Base-by-base conservation (phyloP, 345 rosid species). In the Firmiana major region DNA sequence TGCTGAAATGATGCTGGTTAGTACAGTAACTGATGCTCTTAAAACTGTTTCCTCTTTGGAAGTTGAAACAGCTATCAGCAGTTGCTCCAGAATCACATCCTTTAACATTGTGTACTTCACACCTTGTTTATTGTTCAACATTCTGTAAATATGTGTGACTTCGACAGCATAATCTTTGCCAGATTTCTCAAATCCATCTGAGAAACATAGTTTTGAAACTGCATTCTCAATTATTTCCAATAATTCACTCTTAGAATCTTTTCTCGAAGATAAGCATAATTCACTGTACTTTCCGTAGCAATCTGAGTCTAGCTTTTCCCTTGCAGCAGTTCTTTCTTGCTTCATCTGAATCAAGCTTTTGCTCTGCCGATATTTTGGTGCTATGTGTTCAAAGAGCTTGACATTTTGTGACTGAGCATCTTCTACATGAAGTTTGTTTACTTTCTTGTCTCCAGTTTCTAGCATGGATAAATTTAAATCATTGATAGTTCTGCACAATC, bases 31-130 rank as follows among this genome's bases (percentile, higher is more conserved):
- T 0, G 96, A 93, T 69, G 92, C 92, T 68, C 88, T 89, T 77
- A 91, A 74, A 4, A 87, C 90, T 21, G 79, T 88, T 77, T 88
- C 93, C 85, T 93, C 92, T 81, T 88, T 80, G 40, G 99, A 93
- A 55, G 85, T 83, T 19, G 98, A 89, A 81, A 94, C 87, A 31
- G 95, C 93, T 21, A 59, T 78, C 63, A 91, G 83, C 40, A 94
- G 86, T 78, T 89, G 97, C 55, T 94, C 95, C 10, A 93, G 82
- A 54, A 94, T 86, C 73, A 88, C 87, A 77, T 93, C 92, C 80
- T 89, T 93, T 51, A 94, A 80, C 84, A 91, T 85, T 21, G 75
- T 64, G 46, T 91, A 91, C 63, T 90, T 94, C 71, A 81, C 76
- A 71, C 94, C 97, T n/a, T 79, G 78, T 81, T 84, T 90, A 12